Conservation (phyloP, 169 alveolate genomes). For the Prorocentrum cordatum region DNA sequence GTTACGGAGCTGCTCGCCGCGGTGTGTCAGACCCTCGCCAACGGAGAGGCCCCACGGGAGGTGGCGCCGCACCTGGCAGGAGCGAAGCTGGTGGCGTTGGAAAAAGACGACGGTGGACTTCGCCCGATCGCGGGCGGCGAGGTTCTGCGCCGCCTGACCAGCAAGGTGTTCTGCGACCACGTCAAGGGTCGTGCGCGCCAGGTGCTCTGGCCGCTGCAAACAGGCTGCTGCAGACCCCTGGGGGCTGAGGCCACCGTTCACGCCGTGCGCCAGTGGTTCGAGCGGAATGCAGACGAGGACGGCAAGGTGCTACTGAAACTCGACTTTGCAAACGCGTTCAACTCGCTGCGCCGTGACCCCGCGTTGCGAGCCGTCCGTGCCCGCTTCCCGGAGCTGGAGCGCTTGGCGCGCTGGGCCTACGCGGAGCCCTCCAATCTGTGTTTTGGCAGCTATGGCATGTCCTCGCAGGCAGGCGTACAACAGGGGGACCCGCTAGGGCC, state of each 20-base stretch:
- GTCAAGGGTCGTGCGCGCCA: background rate
- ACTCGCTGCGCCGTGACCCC: background rate
- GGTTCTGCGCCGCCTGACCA: conserved; percentile 8
- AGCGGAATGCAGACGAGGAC: no score
- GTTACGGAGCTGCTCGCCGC: no score
- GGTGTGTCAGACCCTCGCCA: no score
- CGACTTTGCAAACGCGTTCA: background rate
- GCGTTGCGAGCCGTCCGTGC: background rate
- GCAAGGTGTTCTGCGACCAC: background rate
- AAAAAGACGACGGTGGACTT: background rate
- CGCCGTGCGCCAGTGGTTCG: background rate
- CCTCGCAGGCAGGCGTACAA: background rate
- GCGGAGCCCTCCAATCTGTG: background rate
- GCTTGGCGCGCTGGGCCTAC: background rate
- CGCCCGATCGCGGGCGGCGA: conserved; percentile 12
- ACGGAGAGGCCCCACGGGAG: background rate
- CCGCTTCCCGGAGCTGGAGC: background rate
- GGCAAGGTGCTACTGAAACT: no score
- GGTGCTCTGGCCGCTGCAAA: background rate
- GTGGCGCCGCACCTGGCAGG: background rate
- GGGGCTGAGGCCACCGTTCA: background rate
- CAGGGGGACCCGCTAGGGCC: conserved; percentile 41
- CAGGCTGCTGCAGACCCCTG: background rate
- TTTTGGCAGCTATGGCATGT: background rate
- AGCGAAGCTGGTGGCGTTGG: background rate